Percentiles rank a stretch among this genome's conserved stretches.
Evolutionary conservation across 1,139 yeast genomes (phyloP).

Genomic region (Meyerozyma guilliermondii): DNA sequence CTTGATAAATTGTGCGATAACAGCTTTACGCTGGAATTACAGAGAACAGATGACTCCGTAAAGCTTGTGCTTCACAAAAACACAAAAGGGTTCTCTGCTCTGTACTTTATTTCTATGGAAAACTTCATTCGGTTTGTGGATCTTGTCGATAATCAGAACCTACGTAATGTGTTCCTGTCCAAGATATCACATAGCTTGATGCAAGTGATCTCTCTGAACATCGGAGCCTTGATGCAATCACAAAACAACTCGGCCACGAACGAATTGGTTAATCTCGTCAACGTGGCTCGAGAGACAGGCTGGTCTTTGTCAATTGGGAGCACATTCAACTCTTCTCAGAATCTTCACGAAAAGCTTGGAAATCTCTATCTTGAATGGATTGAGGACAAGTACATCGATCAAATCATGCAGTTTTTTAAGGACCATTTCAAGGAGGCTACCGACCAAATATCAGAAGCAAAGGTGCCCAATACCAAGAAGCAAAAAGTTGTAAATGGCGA

Average conservation of each 20-base stretch:
- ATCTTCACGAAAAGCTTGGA: conserved; percentile 20
- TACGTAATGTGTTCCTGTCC: conserved; percentile 1
- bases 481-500: conserved; percentile 2
- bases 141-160: not conserved
- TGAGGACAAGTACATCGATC: conserved; percentile 22
- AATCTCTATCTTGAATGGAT: conserved; percentile 28
- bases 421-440: not conserved
- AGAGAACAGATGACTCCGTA: not conserved
- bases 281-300: conserved; percentile 1
- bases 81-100: not conserved
- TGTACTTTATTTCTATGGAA: not conserved
- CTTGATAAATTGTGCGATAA: conserved; percentile 1
- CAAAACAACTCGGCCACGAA: not conserved
- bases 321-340: not conserved
- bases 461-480: conserved; percentile 1
- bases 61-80: not conserved
- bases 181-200: conserved; percentile 2
- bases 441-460: not conserved
- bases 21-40: not conserved
- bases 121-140: conserved; percentile 2
- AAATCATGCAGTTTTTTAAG: conserved; percentile 15
- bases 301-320: conserved; percentile 2
- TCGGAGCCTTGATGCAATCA: not conserved
- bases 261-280: not conserved
- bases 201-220: conserved; percentile 1